These are phyloP conservation scores for Eucalyptus globulus DNA, from an alignment of 345 rosid species.

Conservation along the genomic window DNA sequence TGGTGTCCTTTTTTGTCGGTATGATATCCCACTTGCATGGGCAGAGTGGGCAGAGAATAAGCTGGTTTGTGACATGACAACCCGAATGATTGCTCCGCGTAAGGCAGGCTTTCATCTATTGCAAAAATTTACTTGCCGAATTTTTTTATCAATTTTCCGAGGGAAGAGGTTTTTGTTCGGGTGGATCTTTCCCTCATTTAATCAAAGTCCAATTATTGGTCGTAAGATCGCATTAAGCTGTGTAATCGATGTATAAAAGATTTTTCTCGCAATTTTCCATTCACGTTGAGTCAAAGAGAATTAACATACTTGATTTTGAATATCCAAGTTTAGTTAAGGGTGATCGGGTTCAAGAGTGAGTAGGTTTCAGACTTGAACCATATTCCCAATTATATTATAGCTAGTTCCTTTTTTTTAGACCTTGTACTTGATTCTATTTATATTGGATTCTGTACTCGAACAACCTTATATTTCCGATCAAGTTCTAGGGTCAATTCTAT, in stretches of 20 bases:
- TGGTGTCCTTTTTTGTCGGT: background rate
- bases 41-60: background rate
- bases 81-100: background rate
- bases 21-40: background rate
- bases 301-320: no score
- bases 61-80: background rate
- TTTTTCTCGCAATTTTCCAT: background rate
- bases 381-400: rapidly evolving
- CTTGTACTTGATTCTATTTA: rapidly evolving
- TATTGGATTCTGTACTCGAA: rapidly evolving
- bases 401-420: rapidly evolving
- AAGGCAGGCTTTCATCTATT: background rate
- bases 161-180: background rate
- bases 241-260: rapidly evolving
- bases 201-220: background rate
- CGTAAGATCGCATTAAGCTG: background rate
- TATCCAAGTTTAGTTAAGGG: rapidly evolving
- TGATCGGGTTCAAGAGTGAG: rapidly evolving
- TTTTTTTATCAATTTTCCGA: background rate
- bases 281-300: background rate
- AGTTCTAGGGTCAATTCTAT: rapidly evolving
- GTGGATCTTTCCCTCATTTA: background rate
- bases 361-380: rapidly evolving
- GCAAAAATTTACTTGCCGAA: background rate
- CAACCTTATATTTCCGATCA: rapidly evolving